These are phyloP conservation scores for Calocybe cyanea DNA, from an alignment of 768 basidiomycete species.

Conservation along the genomic window DNA sequence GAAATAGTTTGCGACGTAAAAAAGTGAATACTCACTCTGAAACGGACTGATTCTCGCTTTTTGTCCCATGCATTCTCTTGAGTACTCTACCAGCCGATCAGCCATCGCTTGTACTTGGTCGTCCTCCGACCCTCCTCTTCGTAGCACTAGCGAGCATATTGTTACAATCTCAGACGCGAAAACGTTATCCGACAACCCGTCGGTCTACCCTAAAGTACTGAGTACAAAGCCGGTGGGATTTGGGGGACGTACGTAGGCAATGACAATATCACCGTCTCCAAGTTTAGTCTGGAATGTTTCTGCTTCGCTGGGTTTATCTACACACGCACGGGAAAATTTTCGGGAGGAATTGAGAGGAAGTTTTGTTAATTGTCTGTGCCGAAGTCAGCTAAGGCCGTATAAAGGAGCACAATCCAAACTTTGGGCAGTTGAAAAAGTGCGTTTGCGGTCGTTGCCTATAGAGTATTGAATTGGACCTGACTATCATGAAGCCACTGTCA, in stretches of 20 bases:
- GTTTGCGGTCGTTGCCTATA: conserved; percentile 49
- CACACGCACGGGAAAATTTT: conserved; percentile 46
- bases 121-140: conserved; percentile 53
- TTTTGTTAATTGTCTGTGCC: conserved; percentile 49
- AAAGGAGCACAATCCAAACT: conserved; percentile 26
- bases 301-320: conserved; percentile 49
- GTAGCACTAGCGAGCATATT: conserved; percentile 64
- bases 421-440: conserved; percentile 56
- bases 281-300: conserved; percentile 40
- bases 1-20: background rate
- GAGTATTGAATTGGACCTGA: conserved; percentile 63
- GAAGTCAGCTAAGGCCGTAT: conserved; percentile 14
- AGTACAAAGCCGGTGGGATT: too few relatives aligned
- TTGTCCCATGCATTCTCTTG: conserved; percentile 66
- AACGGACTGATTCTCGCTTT: conserved; percentile 68
- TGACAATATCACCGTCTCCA: conserved; percentile 48
- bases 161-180: conserved; percentile 67
- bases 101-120: conserved; percentile 67
- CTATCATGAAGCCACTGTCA: conserved; percentile 74
- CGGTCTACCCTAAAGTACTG: conserved; percentile 39
- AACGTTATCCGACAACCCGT: conserved; percentile 56
- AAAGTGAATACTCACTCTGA: conserved; percentile 45
- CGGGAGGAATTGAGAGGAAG: conserved; percentile 40
- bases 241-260: conserved; percentile 37
- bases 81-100: conserved; percentile 67